These are phyloP conservation scores for Thielaviopsis ethacetica DNA, from an alignment of 2,329 filamentous ascomycete genomes.

Conservation along the genomic window DNA sequence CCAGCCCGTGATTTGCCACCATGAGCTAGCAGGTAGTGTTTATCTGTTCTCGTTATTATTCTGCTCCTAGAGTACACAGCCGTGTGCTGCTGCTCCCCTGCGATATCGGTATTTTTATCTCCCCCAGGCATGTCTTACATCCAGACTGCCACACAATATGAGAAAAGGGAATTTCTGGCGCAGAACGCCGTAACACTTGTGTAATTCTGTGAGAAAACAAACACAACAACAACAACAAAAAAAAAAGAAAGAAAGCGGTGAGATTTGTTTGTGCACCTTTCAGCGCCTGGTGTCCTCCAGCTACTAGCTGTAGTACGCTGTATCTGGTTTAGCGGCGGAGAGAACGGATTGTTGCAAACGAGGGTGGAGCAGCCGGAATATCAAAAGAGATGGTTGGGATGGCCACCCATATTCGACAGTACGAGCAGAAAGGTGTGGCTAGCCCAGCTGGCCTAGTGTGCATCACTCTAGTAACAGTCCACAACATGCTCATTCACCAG, in stretches of 20 bases:
- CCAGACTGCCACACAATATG: not conserved
- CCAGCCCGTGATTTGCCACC: too few relatives aligned
- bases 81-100: not conserved
- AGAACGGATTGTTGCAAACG: not conserved
- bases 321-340: not conserved
- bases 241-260: not conserved
- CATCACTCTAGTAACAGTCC: not conserved
- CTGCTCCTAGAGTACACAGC: not conserved
- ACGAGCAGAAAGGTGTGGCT: too few relatives aligned
- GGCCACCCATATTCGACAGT: not conserved
- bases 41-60: too few relatives aligned
- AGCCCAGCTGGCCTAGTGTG: not conserved
- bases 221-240: too few relatives aligned
- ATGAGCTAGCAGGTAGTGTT: too few relatives aligned
- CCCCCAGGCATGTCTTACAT: not conserved
- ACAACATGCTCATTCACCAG: not conserved
- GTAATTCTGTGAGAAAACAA: too few relatives aligned
- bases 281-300: not conserved
- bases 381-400: not conserved
- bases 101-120: not conserved
- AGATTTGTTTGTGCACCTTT: not conserved
- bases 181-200: not conserved
- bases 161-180: not conserved
- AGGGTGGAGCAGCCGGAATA: not conserved
- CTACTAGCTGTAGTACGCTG: too few relatives aligned